Evolutionary conservation across 805 yeast genomes (phyloP), one percentile per base, ranked within the genome.

Genomic region (Zygotorulaspora sp.): DNA sequence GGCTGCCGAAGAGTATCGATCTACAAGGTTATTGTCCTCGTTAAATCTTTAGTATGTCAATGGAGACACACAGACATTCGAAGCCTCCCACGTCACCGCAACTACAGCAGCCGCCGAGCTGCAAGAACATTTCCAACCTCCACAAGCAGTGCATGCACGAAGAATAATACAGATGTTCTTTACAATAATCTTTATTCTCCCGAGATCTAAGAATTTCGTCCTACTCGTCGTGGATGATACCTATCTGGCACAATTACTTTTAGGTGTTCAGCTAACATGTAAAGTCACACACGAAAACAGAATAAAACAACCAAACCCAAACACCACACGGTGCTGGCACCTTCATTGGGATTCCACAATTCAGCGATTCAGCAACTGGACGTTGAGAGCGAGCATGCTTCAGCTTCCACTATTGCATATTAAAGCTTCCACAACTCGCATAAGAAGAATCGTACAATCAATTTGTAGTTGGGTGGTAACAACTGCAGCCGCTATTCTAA

Each of bases 391-490:
- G 10, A 14, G 30, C 14, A 4, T 14, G 30, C 17, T 10, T 26
- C 17, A 8, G 30, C 30, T 26, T 26, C 30, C 30, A 26, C 30
- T 26, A 12, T 26, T 8, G 17, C n/a, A 26, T 9, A n/a, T 4
- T 14, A 11, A 12, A 26, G 30, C 30, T 26, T 26, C 30, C 30
- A 26, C 30, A 26, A 26, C 30, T n/a, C 12, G 17, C 14, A 17
- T 11, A 14, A 26, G 16, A 10, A 14, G 16, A 14, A 26, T 21
- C 23, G 23, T 21, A 21, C 10, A 21, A 10, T 21, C 10, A 21
- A 21, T 21, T 7, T 21, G 23, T 21, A 21, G 23, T 25, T 26
- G 30, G n/a, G 17, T 17, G 30, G 12, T 12, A 17, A 12, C 30
- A 26, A 26, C 17, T 12, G 15, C 30, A n/a, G 14, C 30, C 30